Evolutionary conservation across 2,329 filamentous ascomycete species (phyloP).

Genomic region (Alternaria panax): DNA sequence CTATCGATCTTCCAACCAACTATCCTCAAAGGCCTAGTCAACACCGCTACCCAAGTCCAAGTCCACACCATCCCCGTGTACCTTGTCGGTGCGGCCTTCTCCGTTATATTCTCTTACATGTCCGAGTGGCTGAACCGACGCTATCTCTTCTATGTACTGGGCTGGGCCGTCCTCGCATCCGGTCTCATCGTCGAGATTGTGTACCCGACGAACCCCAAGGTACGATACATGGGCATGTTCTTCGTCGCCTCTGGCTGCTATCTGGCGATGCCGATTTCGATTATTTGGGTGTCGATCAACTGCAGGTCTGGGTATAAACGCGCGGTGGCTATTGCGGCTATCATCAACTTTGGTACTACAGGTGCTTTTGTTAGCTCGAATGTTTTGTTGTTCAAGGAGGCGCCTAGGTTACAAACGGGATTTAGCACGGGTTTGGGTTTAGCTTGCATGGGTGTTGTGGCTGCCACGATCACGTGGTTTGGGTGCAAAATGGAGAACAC

Average conservation of each 20-base stretch:
- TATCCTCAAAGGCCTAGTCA: constrained; percentile 47
- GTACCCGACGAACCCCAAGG: constrained; percentile 48
- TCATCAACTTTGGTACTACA: constrained; percentile 57
- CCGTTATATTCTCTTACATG: constrained; percentile 39
- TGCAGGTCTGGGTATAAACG: constrained; percentile 40
- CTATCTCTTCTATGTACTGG: constrained; percentile 42
- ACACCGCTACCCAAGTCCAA: constrained; percentile 44
- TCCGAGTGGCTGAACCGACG: constrained; percentile 37
- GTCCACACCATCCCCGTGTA: constrained; percentile 49
- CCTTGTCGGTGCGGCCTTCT: constrained; percentile 38
- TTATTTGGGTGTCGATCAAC: constrained; percentile 66
- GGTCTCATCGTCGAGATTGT: constrained; percentile 61
- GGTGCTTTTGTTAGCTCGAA: constrained; percentile 63
- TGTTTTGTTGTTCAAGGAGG: constrained; percentile 38
- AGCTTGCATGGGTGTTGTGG: constrained; percentile 46
- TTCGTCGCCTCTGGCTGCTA: constrained; percentile 63
- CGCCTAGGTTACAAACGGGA: constrained; percentile 35
- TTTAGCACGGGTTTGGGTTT: constrained; percentile 42
- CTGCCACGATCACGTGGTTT: constrained; percentile 44
- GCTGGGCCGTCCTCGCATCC: constrained; percentile 51
- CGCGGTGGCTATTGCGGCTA: constrained; percentile 26
- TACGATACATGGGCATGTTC: constrained; percentile 62
- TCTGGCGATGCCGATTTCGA: constrained; percentile 63
- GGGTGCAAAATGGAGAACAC: constrained; percentile 62
- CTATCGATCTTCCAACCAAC: constrained; percentile 46